Evolutionary conservation across 345 rosid species (phyloP), one percentile per base, ranked within the genome.

Genomic region (Clarkia xantiana): DNA sequence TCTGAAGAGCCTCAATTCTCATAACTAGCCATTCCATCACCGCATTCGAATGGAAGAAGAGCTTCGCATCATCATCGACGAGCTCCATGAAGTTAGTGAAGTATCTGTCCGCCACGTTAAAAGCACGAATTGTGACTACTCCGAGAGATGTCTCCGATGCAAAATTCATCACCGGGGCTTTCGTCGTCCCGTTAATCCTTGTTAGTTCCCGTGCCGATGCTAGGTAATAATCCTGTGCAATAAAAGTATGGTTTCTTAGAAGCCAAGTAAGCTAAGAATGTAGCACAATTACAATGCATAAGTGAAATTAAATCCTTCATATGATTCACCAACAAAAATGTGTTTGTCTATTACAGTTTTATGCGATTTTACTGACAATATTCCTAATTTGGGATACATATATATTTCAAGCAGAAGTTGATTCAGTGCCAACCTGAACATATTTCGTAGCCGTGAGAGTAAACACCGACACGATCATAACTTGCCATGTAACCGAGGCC

Each of bases 141-240:
- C 94, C 91, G 1, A 71, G 88, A 47, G 94, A 79, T 53, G 97
- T 86, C 75, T 90, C 95, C 1, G 94, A 70, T 48, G 89, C 85
- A 58, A 69, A 79, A 47, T 80, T 90, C 94, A 86, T 81, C 14
- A 90, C 78, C 6, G 97, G 97, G 52, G 97, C 94, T 62, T 90
- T 90, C 19, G 95, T 90, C 11, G 88, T 90, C 57, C 95, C 95
- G 6, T 77, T 90, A 53, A 90, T 86, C 62, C 97, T 68, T 44
- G 79, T 77, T 39, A 90, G 64, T 57, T 90, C 95, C 41, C 82
- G 74, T 8, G 97, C 91, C 20, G 97, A 66, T 11, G 88, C 76
- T 60, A 79, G 50, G 64, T 86, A 86, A 62, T 86, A 90, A 9
- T 42, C 77, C 97, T 87, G 52, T 34, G 53, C 13, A 41, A n/a